Base-by-base conservation (phyloP, 2,329 filamentous ascomycete species). In the Scopulariopsis brevicaulis region DNA sequence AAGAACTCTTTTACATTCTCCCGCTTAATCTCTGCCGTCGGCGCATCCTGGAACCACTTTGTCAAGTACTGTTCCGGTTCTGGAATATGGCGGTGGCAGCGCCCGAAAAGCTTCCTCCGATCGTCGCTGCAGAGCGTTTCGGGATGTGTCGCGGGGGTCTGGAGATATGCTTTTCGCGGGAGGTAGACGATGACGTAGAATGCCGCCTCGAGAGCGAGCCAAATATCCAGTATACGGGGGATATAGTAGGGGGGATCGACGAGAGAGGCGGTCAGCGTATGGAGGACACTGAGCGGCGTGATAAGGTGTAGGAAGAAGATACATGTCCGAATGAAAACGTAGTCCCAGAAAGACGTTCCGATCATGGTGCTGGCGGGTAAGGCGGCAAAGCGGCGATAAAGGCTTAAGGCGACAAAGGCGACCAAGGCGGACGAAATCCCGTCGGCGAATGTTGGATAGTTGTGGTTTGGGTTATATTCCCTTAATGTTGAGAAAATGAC, bases 1-100 rank as follows among this genome's bases (percentile, higher is more conserved):
- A 82, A 72, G 65, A 83, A 85, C 58, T 83, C 79, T 66, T 79
- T 81, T 55, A 85, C 63, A 65, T 85, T 84, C 35, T 85, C 81
- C 15, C 75, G 71, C 58, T 76, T 75, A 53, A 86, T 79, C 32
- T 83, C 80, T 32, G 72, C 68, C 2, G 70, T 54, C 18, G 74
- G 69, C 8, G 81, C 79, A 32, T 77, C 77, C 25, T 78, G 68
- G 64, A 85, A 85, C 83, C 83, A 86, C 61, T 74, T 77, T 55
- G 66, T 70, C 32, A 86, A 60, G 62, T 81, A 86, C 40, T 66
- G 70, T 43, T 78, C 75, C 0, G 74, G 72, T 63, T 84, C 75
- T 1, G 76, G 71, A 15, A 84, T 77, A 57, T 75, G 80, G 6
- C 71, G 70, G 61, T 74, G 72, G 63, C 81, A 81, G 48, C 73